These are phyloP conservation scores for Pelargonium myrrhifolium DNA, from an alignment of 441 rosid species.

Conservation along the genomic window DNA sequence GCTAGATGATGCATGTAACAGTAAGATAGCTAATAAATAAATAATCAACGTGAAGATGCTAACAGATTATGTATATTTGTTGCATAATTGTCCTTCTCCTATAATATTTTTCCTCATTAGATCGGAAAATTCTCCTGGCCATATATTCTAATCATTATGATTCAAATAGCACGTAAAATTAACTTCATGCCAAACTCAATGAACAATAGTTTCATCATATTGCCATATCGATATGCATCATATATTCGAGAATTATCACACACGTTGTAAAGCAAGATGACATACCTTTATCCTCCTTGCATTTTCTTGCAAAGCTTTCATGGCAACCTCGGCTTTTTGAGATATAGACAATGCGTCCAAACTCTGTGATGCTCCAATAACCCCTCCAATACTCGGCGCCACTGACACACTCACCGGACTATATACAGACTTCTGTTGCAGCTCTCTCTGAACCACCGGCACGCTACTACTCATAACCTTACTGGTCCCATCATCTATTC, in stretches of 20 bases:
- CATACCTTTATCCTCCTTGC: conserved; percentile 58
- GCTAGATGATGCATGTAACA: not conserved
- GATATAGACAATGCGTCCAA: conserved; percentile 53
- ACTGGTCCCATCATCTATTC: conserved; percentile 56
- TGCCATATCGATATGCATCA: not conserved
- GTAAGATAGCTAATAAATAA: not conserved
- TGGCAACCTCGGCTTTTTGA: conserved; percentile 68
- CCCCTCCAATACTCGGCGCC: not conserved
- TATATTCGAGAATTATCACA: not conserved
- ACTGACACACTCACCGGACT: too few species aligned
- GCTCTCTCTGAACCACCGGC: conserved; percentile 24
- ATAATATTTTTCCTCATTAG: too few species aligned
- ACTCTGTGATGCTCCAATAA: conserved; percentile 33
- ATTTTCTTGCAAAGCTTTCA: conserved; percentile 55
- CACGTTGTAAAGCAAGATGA: conserved; percentile 3
- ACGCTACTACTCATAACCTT: conserved; percentile 26
- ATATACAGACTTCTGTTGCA: conserved; percentile 33
- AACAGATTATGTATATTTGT: too few species aligned
- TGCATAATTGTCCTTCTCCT: too few species aligned
- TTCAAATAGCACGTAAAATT: too few species aligned
- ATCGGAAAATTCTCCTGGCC: too few species aligned
- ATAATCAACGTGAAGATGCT: too few species aligned
- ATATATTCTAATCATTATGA: too few species aligned
- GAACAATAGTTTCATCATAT: not conserved
- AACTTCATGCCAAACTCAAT: too few species aligned